Evolutionary conservation across 2,329 filamentous ascomycete genomes (phyloP).

Genomic region (Apiospora kogelbergensis): DNA sequence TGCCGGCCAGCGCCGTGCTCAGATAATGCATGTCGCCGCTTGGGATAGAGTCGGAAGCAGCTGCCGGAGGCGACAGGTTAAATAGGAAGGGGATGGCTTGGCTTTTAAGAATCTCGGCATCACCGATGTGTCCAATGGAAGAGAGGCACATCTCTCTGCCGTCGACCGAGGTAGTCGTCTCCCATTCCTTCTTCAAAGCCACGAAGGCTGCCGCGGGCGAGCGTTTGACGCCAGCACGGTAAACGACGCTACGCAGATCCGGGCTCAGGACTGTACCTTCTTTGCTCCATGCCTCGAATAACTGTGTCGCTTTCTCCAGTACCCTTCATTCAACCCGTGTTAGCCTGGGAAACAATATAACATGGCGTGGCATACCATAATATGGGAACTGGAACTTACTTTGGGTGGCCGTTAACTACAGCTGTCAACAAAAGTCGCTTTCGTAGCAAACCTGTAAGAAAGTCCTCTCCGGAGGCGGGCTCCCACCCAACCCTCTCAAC

Average conservation of each 20-base stretch:
- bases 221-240: constrained; percentile 70
- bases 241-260: constrained; percentile 77
- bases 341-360: constrained; percentile 21
- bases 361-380: not conserved
- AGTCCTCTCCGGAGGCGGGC: constrained; percentile 74
- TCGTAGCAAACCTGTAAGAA: constrained; percentile 77
- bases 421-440: constrained; percentile 77
- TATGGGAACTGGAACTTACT: constrained; percentile 47
- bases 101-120: constrained; percentile 63
- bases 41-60: constrained; percentile 64
- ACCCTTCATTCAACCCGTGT: constrained; percentile 44
- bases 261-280: constrained; percentile 73
- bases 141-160: constrained; percentile 84
- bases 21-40: constrained; percentile 86
- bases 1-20: constrained; percentile 69
- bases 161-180: constrained; percentile 79
- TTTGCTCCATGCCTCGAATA: constrained; percentile 77
- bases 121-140: constrained; percentile 72
- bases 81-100: constrained; percentile 78
- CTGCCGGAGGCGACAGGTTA: constrained; percentile 54
- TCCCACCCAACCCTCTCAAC: constrained; percentile 85
- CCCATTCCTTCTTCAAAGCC: constrained; percentile 82
- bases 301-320: constrained; percentile 70
- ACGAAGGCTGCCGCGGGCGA: constrained; percentile 70
- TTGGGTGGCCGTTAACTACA: constrained; percentile 72